Base-by-base conservation (phyloP, 2,329 filamentous ascomycete species). In the Paecilomyces niveus region DNA sequence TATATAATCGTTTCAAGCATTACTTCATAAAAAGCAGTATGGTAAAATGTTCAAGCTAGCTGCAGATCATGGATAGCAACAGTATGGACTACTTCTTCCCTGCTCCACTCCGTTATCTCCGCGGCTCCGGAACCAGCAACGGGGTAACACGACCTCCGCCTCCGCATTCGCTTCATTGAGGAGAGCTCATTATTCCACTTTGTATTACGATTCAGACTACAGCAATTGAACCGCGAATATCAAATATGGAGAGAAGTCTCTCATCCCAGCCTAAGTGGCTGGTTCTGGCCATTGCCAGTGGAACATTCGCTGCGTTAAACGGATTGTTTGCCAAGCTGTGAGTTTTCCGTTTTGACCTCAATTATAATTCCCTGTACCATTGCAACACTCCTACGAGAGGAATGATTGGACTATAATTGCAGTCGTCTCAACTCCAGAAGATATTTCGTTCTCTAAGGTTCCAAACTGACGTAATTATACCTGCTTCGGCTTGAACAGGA, bases 281-380 rank as follows among this genome's bases (percentile, higher is more conserved):
- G 53, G 65, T 83, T 61, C 78, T 85, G 58, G 84, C 85, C 53
- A 72, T 86, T 35, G 78, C 82, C n/a, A 84, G 81, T 63, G 85
- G 85, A 58, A 78, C 80, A 49, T 87, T 84, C 68, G 85, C 85
- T 18, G 84, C 85, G 10, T 76, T 85, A 65, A 87, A 87, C 64
- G 85, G 85, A 55, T 80, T 86, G n/a, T 87, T 87, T 69, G 85
- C 85, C 10, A 87, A 87, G 72, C 76, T 87, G 82, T 85, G 75
- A 49, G 72, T 67, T 7, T 10, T 51, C 29, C 50, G 54, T 18
- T 18, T n/a, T 1, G 15, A 7, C 26, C 6, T n/a, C 24, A 21
- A 9, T 18, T 45, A 45, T 26, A 22, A 15, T 9, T 52, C 35
- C 3, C 52, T 32, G 21, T 31, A 21, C 9, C 13, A 7, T 45